Conservation (phyloP, 2,329 filamentous ascomycete species). For the Rhinocladiella mackenziei region DNA sequence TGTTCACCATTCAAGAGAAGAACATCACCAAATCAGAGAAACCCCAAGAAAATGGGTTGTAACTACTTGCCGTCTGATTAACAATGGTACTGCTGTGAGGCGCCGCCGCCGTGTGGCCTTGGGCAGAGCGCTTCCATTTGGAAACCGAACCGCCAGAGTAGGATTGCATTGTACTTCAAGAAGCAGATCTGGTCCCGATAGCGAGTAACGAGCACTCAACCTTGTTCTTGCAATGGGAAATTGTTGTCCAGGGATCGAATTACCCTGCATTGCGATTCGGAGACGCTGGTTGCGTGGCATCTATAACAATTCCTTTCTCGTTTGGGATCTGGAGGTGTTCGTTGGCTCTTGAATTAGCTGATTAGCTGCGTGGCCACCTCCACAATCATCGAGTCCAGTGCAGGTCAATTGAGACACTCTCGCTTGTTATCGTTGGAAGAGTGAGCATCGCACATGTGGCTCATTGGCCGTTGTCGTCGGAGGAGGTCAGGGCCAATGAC, state of each 20-base stretch:
- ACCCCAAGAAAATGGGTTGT: too few species aligned
- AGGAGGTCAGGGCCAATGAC: conserved; percentile 12
- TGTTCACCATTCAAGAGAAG: too few species aligned
- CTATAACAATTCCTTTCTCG: not conserved
- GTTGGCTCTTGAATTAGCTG: conserved; percentile 1
- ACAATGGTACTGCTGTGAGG: too few species aligned
- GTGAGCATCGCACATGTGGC: too few species aligned
- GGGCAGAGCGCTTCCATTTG: too few species aligned
- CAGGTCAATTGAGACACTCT: too few species aligned
- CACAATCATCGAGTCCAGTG: too few species aligned
- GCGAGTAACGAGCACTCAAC: too few species aligned
- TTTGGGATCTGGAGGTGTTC: conserved; percentile 1
- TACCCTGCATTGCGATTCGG: not conserved
- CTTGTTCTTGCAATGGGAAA: conserved; percentile 1
- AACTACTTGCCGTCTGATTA: too few species aligned
- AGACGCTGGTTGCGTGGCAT: conserved; percentile 1
- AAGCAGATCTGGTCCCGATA: too few species aligned
- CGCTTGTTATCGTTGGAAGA: conserved; percentile 1
- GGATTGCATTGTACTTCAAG: not conserved
- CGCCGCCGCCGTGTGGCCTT: too few species aligned
- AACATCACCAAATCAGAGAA: too few species aligned
- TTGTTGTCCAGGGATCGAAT: not conserved
- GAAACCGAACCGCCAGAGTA: not conserved
- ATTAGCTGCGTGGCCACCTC: conserved; percentile 11
- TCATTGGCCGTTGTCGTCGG: conserved; percentile 1